Evolutionary conservation across 2,329 filamentous ascomycete species (phyloP), one percentile per base, ranked within the genome.

Genomic region (Verticillium alfalfae): DNA sequence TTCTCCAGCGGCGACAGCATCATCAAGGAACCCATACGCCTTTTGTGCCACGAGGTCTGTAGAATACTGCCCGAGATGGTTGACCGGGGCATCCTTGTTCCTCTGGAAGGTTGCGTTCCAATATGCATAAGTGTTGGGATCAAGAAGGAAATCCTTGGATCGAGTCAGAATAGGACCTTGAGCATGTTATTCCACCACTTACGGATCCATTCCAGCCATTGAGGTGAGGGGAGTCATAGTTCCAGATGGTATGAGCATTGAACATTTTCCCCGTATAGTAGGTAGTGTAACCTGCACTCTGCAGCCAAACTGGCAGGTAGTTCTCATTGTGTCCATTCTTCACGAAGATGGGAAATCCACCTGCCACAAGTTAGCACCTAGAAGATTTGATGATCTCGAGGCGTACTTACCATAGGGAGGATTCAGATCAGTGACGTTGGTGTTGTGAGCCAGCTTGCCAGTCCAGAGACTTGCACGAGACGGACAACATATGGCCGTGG

Each of bases 121-220:
- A 68, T 91, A 92, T 34, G 83, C 77, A 67, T 91, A 91, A 0
- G 88, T 91, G 65, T 80, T 83, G 0, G 88, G 88, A 64, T 91
- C 87, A 1, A 90, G 75, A 1, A 89, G 75, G 65, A 88, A 80
- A 65, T 70, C 70, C 72, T 72, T 37, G 9, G 0, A 16, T 26
- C 4, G 2, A 5, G 49, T 63, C 1, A 57, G 58, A n/a, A 31
- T n/a, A 8, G 8, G 13, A 13, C 0, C 5, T 3, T 5, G 18
- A 18, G 9, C 10, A 5, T 3, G n/a, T 10, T 4, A 10, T 9
- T 3, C 22, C n/a, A 12, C 3, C 1, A 56, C 63, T 49, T 38
- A 67, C 66, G 3, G 84, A 86, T 0, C 78, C 78, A 34, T 79
- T 87, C 76, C 83, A 89, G 2, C 86, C 87, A 2, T 76, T 78